Base-by-base conservation (phyloP, 2,329 filamentous ascomycete genomes). In the Furcasterigmium furcatum region DNA sequence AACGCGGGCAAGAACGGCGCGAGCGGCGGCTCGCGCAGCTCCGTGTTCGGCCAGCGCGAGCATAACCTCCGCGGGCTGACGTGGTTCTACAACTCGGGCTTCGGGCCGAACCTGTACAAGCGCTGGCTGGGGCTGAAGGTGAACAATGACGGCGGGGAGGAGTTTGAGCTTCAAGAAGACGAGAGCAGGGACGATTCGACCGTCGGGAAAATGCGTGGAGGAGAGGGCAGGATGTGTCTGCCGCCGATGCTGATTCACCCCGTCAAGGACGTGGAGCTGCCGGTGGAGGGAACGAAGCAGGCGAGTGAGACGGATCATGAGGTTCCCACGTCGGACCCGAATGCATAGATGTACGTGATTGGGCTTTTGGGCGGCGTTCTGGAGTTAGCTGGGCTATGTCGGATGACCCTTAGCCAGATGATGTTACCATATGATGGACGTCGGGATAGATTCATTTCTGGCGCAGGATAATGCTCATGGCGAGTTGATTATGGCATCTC, bases 71-170 rank as follows among this genome's bases (percentile, higher is more conserved):
- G 78, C 44, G 91, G 91, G 1, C 82, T 90, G 58, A 90, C 85
- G 18, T 97, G 91, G 91, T 96, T 94, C 66, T 96, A 95, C 66
- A 88, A 91, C 54, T 86, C 87, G 1, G 82, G 84, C 2, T 96
- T 96, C 60, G 84, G 88, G 7, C 79, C 84, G 3, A 89, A 89
- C 52, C 59, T 97, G 58, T 96, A 94, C 73, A 77, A 82, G 41
- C 77, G 90, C 49, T 97, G 92, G 92, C 69, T 96, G 29, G 91
- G 91, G 2, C 82, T 92, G 58, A 82, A 80, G 52, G 85, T 92
- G 29, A 83, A 89, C 60, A 87, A 88, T 53, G 85, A 88, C 46
- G 86, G 87, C 10, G 89, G 88, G 20, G 87, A 91, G 57, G 78
- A 87, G 64, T 84, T 87, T 55, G 90, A 94, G 67, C 64, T 79